phyloP scores from a whole-genome alignment of 73 alveolate species.

The Paramecium octaurelia region DNA sequence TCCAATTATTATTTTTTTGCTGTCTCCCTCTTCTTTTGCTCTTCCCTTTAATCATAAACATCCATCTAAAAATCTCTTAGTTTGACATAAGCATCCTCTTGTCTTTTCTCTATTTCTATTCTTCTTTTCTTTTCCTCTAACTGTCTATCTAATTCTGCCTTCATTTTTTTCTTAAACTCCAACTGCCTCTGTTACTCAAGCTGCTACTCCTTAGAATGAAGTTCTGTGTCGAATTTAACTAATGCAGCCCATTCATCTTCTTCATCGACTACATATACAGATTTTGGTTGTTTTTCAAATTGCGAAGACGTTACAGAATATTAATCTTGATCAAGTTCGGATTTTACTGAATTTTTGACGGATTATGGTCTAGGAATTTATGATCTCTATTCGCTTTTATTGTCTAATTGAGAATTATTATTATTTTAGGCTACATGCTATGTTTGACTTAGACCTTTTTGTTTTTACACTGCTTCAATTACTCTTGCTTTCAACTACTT shows the following conservation, averaged over 20 bases:
- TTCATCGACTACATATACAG: constrained; percentile 60
- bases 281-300: constrained; percentile 55
- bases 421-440: background rate
- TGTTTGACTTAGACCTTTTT: background rate
- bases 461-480: background rate
- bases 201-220: constrained; percentile 22
- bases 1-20: constrained; percentile 26
- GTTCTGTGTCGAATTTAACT: constrained; percentile 59
- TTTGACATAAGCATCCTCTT: constrained; percentile 55
- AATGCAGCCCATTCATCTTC: constrained; percentile 66
- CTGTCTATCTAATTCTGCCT: constrained; percentile 55
- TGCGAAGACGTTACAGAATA: constrained; percentile 45
- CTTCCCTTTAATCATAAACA: constrained; percentile 62
- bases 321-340: constrained; percentile 28
- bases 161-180: constrained; percentile 64
- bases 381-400: background rate
- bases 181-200: constrained; percentile 45
- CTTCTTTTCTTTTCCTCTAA: constrained; percentile 47
- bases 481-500: constrained; percentile 54
- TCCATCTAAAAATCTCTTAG: constrained; percentile 19
- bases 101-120: background rate
- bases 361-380: constrained; percentile 40
- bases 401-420: background rate
- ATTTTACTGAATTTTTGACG: background rate
- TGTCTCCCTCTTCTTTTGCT: constrained; percentile 44